phyloP scores from a whole-genome alignment of 345 rosid species.

The Citrus australasica region DNA sequence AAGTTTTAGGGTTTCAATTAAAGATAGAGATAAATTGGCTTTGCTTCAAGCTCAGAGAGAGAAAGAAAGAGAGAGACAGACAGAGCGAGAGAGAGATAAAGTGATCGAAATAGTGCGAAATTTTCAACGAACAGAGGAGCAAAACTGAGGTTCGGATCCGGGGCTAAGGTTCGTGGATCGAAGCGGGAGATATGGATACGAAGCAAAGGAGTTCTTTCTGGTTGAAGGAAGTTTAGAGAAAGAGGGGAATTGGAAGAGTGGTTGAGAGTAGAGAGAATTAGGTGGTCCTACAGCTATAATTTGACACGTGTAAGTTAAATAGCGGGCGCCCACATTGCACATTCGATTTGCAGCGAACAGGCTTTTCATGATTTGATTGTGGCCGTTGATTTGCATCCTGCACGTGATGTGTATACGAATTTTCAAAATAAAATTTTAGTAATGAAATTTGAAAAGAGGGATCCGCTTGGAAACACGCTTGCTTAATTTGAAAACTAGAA shows the following conservation, averaged over 20 bases:
- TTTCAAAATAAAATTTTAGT: too few relatives aligned
- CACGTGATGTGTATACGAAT: background rate
- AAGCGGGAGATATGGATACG: constrained; percentile 11
- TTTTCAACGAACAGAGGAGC: constrained; percentile 57
- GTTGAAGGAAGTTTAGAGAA: background rate
- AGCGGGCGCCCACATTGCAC: background rate
- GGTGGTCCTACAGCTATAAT: constrained; percentile 6
- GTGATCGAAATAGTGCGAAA: constrained; percentile 49
- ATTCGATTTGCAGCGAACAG: background rate
- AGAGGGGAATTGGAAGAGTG: constrained; percentile 2
- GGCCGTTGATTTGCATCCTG: background rate
- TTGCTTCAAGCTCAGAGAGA: background rate
- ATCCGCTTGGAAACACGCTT: too few relatives aligned
- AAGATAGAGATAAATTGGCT: constrained; percentile 22
- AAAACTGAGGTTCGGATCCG: constrained; percentile 34
- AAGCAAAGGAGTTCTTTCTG: background rate
- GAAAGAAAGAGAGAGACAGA: background rate
- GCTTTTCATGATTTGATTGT: background rate
- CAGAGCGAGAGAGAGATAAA: constrained; percentile 38
- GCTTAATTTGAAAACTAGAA: too few relatives aligned
- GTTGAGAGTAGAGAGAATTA: constrained; percentile 18
- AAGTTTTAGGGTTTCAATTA: constrained; percentile 40
- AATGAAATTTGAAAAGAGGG: too few relatives aligned
- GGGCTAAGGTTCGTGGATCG: constrained; percentile 16
- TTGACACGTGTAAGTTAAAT: constrained; percentile 1